Percentiles rank a stretch among this genome's conserved stretches.
These are phyloP conservation scores for Pelagomonas calceolata DNA, from an alignment of 108 stramenopile genomes.

Conservation along the genomic window DNA sequence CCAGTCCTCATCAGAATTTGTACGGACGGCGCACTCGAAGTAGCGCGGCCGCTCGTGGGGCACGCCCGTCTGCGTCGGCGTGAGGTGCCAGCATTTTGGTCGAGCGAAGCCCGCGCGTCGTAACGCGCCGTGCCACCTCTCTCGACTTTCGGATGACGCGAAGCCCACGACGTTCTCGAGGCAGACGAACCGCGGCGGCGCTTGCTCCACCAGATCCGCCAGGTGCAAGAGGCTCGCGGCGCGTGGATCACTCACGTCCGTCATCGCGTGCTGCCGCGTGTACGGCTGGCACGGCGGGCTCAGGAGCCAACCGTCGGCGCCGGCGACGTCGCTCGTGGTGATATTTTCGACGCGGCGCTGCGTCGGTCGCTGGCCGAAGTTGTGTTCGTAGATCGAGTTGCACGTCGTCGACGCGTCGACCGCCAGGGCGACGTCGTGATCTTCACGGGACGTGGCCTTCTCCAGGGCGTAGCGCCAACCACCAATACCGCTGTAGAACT, in stretches of 20 bases:
- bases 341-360: too few species aligned
- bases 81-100: slow-evolving; percentile 22
- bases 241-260: slow-evolving; percentile 53
- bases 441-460: too few species aligned
- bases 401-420: too few species aligned
- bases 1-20: not conserved
- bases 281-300: slow-evolving; percentile 78
- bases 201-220: slow-evolving; percentile 32
- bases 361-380: too few species aligned
- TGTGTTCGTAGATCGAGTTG: too few species aligned
- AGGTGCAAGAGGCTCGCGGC: slow-evolving; percentile 57
- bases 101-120: slow-evolving; percentile 32
- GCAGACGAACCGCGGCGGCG: slow-evolving; percentile 48
- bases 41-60: slow-evolving; percentile 79
- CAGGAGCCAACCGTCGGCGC: slow-evolving; percentile 65
- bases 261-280: slow-evolving; percentile 39
- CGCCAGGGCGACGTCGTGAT: too few species aligned
- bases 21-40: slow-evolving; percentile 25
- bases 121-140: slow-evolving; percentile 38
- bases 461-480: slow-evolving; percentile 46
- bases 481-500: slow-evolving; percentile 84
- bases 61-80: slow-evolving; percentile 60
- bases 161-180: slow-evolving; percentile 83
- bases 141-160: slow-evolving; percentile 56
- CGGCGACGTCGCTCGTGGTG: slow-evolving; percentile 30